Evolutionary conservation across 2,329 filamentous ascomycete genomes (phyloP).

Genomic region (Bipolaris zeicola): DNA sequence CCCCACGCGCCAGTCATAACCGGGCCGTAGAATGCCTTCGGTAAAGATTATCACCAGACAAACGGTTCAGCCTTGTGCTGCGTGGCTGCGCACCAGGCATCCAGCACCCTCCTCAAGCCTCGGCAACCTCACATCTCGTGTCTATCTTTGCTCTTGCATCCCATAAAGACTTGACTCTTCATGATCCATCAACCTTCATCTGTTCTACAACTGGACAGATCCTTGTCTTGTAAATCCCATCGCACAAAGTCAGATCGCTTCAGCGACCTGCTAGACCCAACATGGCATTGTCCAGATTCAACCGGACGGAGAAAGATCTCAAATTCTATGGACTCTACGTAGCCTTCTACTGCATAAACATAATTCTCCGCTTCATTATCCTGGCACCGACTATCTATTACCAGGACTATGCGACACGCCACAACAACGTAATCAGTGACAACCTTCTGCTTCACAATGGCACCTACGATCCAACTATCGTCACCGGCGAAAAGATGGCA

Average conservation of each 20-base stretch:
- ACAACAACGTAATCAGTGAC: slow-evolving; percentile 12
- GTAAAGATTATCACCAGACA: not conserved
- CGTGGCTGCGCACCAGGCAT: not conserved
- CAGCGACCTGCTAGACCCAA: not conserved
- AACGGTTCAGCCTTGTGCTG: not conserved
- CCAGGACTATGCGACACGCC: not conserved
- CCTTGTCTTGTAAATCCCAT: not conserved
- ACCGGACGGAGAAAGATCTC: too few relatives aligned
- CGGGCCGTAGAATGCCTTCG: not conserved
- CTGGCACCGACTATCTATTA: slow-evolving; percentile 11
- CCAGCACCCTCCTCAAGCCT: not conserved
- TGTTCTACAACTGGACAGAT: not conserved
- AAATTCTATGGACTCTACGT: not conserved
- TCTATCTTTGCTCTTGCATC: not conserved
- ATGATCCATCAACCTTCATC: not conserved
- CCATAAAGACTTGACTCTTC: not conserved
- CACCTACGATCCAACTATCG: slow-evolving; percentile 15
- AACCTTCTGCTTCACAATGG: slow-evolving; percentile 19
- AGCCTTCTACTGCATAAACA: not conserved
- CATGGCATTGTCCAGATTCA: not conserved
- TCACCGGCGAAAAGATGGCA: slow-evolving; percentile 15
- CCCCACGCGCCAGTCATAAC: not conserved
- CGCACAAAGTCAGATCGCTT: not conserved
- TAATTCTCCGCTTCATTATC: slow-evolving; percentile 10
- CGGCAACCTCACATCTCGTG: not conserved